These are phyloP conservation scores for Binderoboletus segoi DNA, from an alignment of 1,284 basidiomycete species.

Conservation along the genomic window DNA sequence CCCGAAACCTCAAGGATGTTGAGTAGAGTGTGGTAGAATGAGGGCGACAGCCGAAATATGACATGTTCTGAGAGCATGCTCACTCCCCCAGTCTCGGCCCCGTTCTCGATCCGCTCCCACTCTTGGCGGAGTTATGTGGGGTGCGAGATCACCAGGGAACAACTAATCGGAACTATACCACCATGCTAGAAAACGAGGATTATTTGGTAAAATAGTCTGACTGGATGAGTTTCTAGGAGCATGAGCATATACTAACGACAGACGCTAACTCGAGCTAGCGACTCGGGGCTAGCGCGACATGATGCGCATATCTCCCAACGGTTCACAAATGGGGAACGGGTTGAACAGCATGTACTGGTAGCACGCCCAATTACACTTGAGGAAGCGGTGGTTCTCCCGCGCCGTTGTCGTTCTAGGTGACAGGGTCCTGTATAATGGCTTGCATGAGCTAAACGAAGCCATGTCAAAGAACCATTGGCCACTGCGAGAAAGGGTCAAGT, in stretches of 20 bases:
- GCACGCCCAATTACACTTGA: not conserved
- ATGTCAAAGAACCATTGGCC: not conserved
- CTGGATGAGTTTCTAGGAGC: no score
- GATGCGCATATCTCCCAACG: not conserved
- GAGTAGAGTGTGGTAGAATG: no score
- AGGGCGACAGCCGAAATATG: not conserved
- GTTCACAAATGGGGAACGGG: not conserved
- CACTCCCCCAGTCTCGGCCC: not conserved
- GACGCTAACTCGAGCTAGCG: not conserved
- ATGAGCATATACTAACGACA: no score
- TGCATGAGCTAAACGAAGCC: not conserved
- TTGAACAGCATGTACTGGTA: not conserved
- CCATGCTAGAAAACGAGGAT: not conserved
- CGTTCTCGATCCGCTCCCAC: constrained; percentile 19
- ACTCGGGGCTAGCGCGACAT: not conserved
- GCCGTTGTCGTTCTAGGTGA: not conserved
- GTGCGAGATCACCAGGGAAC: not conserved
- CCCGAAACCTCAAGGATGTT: no score
- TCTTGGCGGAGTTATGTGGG: no score
- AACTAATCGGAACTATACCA: not conserved
- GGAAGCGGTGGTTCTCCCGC: not conserved
- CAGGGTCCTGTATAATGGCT: not conserved
- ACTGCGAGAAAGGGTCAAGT: not conserved
- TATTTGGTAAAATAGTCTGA: not conserved
- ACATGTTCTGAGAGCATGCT: not conserved